phyloP scores from a whole-genome alignment of 192 early-diverging fungal species.

The Diversispora epigaea region DNA sequence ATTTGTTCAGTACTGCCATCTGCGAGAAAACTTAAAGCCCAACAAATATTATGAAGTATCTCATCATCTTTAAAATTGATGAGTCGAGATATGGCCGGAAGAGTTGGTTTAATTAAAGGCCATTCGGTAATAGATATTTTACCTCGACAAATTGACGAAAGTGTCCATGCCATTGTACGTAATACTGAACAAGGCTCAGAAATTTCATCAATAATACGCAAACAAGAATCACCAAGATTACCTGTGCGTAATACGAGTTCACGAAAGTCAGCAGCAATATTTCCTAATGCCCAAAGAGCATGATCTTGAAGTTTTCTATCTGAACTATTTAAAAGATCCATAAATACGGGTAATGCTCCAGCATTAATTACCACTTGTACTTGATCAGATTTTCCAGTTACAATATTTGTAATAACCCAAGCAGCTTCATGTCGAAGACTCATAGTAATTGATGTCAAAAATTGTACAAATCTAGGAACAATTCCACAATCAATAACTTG shows the following conservation, averaged over 20 bases:
- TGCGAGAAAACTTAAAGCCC: conserved; percentile 79
- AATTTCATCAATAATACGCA: conserved; percentile 37
- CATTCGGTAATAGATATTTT: conserved; percentile 73
- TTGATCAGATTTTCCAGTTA: conserved; percentile 47
- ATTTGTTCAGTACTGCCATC: conserved; percentile 73
- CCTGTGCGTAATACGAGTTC: conserved; percentile 44
- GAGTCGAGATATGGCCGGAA: conserved; percentile 58
- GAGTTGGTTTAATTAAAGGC: conserved; percentile 45
- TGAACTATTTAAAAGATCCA: conserved; percentile 37
- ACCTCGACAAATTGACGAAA: conserved; percentile 77
- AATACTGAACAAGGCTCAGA: conserved; percentile 58
- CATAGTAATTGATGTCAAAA: conserved; percentile 42
- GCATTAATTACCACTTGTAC: conserved; percentile 46
- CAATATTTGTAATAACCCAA: conserved; percentile 57
- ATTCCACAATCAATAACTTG: conserved; percentile 48
- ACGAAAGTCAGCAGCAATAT: conserved; percentile 55
- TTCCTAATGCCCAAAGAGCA: conserved; percentile 56
- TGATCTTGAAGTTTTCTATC: conserved; percentile 46
- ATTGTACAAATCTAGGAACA: conserved; percentile 53
- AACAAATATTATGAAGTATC: conserved; percentile 76
- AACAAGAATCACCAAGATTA: conserved; percentile 35
- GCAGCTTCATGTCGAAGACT: conserved; percentile 54
- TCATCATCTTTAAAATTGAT: conserved; percentile 72
- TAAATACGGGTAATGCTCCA: conserved; percentile 51
- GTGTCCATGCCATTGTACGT: conserved; percentile 78